Percentiles rank a stretch among this genome's conserved stretches.
Evolutionary conservation across 2,329 filamentous ascomycete genomes (phyloP).

Genomic region (Emergomyces pasteurianus): DNA sequence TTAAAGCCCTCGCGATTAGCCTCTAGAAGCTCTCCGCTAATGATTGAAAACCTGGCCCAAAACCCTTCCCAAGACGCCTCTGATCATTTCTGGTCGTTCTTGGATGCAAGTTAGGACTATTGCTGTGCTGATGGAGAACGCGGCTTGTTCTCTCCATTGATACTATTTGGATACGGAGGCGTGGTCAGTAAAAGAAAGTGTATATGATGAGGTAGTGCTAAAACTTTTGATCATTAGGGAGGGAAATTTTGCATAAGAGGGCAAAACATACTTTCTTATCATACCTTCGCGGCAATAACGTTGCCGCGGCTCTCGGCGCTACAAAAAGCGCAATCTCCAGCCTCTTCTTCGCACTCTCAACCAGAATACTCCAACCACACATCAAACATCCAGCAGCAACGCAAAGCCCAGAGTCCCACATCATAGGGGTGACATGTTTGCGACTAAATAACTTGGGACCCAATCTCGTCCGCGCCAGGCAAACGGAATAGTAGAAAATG

Average conservation of each 20-base stretch:
- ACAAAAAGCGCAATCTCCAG: conserved; percentile 74
- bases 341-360: conserved; percentile 53
- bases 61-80: conserved; percentile 56
- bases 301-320: conserved; percentile 63
- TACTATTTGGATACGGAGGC: conserved; percentile 32
- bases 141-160: conserved; percentile 55
- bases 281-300: conserved; percentile 61
- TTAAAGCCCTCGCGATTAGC: not conserved
- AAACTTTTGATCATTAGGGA: too few relatives aligned
- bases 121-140: conserved; percentile 56
- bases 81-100: conserved; percentile 51
- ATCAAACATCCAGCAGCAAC: conserved; percentile 59
- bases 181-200: conserved; percentile 1
- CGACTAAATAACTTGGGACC: conserved; percentile 57
- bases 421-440: conserved; percentile 40
- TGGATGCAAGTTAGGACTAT: conserved; percentile 56
- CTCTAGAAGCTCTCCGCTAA: not conserved
- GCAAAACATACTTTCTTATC: conserved; percentile 29
- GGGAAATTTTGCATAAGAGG: too few relatives aligned
- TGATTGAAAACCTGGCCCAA: conserved; percentile 38
- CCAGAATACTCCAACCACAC: conserved; percentile 71
- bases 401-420: conserved; percentile 51
- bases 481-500: conserved; percentile 77
- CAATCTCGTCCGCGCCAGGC: conserved; percentile 59
- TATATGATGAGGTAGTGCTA: too few relatives aligned